phyloP scores from a whole-genome alignment of 345 rosid species.

The Microcos paniculata region DNA sequence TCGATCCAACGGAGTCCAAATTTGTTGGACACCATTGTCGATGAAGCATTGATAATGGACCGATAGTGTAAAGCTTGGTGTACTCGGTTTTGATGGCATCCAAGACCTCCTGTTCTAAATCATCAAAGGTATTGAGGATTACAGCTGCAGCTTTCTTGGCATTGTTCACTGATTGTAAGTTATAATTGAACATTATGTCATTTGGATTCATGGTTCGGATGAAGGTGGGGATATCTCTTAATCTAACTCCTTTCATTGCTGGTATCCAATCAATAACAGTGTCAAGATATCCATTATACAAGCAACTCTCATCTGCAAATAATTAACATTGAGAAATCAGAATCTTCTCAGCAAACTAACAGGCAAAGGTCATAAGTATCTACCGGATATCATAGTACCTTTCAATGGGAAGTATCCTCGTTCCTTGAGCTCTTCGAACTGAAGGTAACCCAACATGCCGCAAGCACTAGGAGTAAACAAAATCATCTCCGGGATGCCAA shows the following conservation, averaged over 20 bases:
- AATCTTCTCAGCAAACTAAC: background rate
- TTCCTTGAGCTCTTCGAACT: constrained; percentile 27
- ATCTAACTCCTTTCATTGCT: constrained; percentile 31
- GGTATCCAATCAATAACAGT: constrained; percentile 46
- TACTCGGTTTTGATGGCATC: background rate
- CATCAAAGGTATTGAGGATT: constrained; percentile 4
- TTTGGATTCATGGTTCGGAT: constrained; percentile 37
- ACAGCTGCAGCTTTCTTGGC: constrained; percentile 5
- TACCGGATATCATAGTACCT: constrained; percentile 24
- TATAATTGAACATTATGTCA: constrained; percentile 26
- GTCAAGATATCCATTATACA: constrained; percentile 46
- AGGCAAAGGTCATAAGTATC: background rate
- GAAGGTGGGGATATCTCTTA: constrained; percentile 46
- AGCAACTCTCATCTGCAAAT: constrained; percentile 38
- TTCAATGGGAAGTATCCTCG: constrained; percentile 39
- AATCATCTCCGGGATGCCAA: constrained; percentile 25
- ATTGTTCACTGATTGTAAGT: constrained; percentile 2
- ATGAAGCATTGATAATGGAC: background rate
- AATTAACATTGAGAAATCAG: background rate
- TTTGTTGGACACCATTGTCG: background rate
- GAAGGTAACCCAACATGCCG: constrained; percentile 33
- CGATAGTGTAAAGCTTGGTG: background rate
- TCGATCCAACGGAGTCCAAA: background rate
- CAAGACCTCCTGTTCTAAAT: background rate
- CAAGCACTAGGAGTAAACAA: constrained; percentile 39